Conservation (phyloP, 768 basidiomycete genomes). For the Trametes maxima region DNA sequence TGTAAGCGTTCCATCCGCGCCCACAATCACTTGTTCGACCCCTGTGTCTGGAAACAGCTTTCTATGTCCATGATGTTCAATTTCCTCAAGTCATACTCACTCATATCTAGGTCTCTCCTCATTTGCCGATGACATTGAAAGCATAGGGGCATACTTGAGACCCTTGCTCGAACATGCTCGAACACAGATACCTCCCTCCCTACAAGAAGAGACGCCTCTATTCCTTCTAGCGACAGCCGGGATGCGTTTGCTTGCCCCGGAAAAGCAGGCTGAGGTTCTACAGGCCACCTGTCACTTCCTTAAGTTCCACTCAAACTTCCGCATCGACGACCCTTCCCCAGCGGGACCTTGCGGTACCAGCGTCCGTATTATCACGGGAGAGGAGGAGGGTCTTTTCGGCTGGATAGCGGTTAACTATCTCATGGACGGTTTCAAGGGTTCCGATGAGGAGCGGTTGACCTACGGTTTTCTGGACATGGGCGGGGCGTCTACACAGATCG, state of each 20-base stretch:
- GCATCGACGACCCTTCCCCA: conserved; percentile 63
- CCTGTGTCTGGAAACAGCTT: too few species aligned
- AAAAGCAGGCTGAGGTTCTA: conserved; percentile 74
- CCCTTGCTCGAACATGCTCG: conserved; percentile 86
- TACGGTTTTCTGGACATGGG: conserved; percentile 99
- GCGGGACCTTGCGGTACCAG: conserved; percentile 89
- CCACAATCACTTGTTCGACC: too few species aligned
- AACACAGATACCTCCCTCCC: conserved; percentile 81
- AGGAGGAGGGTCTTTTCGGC: conserved; percentile 97
- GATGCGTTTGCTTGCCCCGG: conserved; percentile 82
- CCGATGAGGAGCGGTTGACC: conserved; percentile 66
- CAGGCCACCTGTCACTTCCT: conserved; percentile 78
- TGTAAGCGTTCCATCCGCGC: too few species aligned
- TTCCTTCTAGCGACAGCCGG: conserved; percentile 97
- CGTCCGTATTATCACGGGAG: conserved; percentile 93
- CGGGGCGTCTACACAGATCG: conserved; percentile 97
- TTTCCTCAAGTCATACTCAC: not conserved
- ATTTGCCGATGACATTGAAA: conserved; percentile 67
- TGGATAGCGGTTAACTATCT: conserved; percentile 99
- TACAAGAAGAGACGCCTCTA: conserved; percentile 82
- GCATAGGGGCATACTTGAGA: conserved; percentile 72
- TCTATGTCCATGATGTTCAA: too few species aligned
- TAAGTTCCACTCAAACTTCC: conserved; percentile 73
- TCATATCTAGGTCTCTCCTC: conserved; percentile 76
- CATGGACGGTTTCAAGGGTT: conserved; percentile 87